Evolutionary conservation across 2,329 filamentous ascomycete species (phyloP).

Genomic region (Didymellaceae sp.): DNA sequence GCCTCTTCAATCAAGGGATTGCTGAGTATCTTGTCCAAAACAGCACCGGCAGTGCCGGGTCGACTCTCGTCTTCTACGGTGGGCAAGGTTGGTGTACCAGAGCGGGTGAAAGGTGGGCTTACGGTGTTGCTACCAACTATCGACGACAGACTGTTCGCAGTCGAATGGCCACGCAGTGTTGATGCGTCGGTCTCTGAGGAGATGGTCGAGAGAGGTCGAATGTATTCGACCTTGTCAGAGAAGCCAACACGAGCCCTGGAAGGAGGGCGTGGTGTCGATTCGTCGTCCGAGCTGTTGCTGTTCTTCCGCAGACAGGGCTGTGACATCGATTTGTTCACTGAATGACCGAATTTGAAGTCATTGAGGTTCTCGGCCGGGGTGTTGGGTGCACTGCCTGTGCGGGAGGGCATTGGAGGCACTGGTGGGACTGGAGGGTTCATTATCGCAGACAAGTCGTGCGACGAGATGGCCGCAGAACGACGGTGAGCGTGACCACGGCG

Average conservation of each 20-base stretch:
- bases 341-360: slow-evolving; percentile 42
- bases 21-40: slow-evolving; percentile 60
- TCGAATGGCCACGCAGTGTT: slow-evolving; percentile 74
- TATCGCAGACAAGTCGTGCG: slow-evolving; percentile 77
- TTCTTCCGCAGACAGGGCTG: slow-evolving; percentile 48
- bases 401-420: slow-evolving; percentile 59
- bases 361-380: slow-evolving; percentile 62
- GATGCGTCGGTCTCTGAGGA: slow-evolving; percentile 82
- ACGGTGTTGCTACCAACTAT: slow-evolving; percentile 67
- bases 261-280: slow-evolving; percentile 44
- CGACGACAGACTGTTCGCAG: slow-evolving; percentile 81
- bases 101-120: slow-evolving; percentile 54
- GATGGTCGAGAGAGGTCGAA: slow-evolving; percentile 81
- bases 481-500: slow-evolving; percentile 79
- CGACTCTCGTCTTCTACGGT: slow-evolving; percentile 54
- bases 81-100: slow-evolving; percentile 47
- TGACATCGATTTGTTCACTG: slow-evolving; percentile 46
- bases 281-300: slow-evolving; percentile 29
- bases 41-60: slow-evolving; percentile 74
- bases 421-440: slow-evolving; percentile 66
- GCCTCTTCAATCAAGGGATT: slow-evolving; percentile 33
- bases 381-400: slow-evolving; percentile 69
- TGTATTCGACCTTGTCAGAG: slow-evolving; percentile 82
- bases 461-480: slow-evolving; percentile 81
- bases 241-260: slow-evolving; percentile 77